Percentiles rank a stretch among this genome's conserved stretches.
Evolutionary conservation across 768 basidiomycete genomes (phyloP).

Genomic region (Hysterangium stoloniferum): DNA sequence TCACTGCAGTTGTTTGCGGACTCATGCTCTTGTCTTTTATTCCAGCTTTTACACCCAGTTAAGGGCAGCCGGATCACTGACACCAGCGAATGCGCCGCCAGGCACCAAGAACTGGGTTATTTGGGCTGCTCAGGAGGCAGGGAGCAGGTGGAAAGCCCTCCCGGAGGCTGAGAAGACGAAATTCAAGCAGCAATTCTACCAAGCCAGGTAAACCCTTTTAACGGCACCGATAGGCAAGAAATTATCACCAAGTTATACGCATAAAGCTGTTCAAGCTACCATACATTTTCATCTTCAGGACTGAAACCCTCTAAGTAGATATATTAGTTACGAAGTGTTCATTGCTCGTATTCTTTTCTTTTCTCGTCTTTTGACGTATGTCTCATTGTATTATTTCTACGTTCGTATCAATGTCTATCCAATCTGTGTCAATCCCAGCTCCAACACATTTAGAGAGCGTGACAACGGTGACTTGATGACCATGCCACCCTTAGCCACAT

Average conservation of each 20-base stretch:
- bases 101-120: not conserved
- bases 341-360: not conserved
- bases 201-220: too few relatives aligned
- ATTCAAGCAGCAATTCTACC: too few relatives aligned
- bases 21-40: not conserved
- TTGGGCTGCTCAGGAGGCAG: constrained; percentile 6
- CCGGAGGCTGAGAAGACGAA: constrained; percentile 7
- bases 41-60: not conserved
- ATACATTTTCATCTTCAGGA: not conserved
- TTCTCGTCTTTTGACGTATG: not conserved
- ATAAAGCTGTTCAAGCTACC: not conserved
- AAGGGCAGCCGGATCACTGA: not conserved
- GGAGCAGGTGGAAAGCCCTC: constrained; percentile 5
- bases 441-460: too few relatives aligned
- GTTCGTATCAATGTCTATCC: not conserved
- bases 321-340: not conserved
- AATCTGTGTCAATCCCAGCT: not conserved
- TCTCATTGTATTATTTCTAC: not conserved
- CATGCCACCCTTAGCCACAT: not conserved
- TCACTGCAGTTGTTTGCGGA: not conserved
- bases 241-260: too few relatives aligned
- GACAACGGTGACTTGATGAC: not conserved
- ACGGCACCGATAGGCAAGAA: too few relatives aligned
- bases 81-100: not conserved
- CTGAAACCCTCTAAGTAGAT: not conserved